phyloP scores from a whole-genome alignment of 768 basidiomycete genomes.

The Hydnum rufescens region DNA sequence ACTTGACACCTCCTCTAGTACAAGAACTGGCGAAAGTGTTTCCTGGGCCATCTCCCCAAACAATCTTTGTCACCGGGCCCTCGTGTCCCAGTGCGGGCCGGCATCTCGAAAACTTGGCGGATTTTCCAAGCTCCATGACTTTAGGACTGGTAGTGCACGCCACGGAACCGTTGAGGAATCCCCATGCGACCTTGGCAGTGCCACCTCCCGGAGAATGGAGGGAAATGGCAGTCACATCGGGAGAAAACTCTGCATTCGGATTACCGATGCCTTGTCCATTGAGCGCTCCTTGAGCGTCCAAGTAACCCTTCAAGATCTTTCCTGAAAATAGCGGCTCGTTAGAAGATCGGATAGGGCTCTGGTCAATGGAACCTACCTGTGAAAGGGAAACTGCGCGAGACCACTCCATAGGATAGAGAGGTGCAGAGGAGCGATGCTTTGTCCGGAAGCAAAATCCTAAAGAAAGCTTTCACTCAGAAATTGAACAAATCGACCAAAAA shows the following conservation, averaged over 20 bases:
- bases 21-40: constrained; percentile 31
- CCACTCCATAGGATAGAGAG: constrained; percentile 46
- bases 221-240: constrained; percentile 23
- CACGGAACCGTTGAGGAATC: constrained; percentile 47
- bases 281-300: constrained; percentile 41
- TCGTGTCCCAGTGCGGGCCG: too few relatives aligned
- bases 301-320: constrained; percentile 45
- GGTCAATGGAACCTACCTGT: constrained; percentile 22
- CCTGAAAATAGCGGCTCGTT: constrained; percentile 5
- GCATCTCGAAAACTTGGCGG: constrained; percentile 21
- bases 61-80: background rate
- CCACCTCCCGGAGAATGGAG: constrained; percentile 31
- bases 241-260: constrained; percentile 54
- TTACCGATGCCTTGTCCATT: constrained; percentile 46
- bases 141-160: constrained; percentile 35
- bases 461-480: background rate
- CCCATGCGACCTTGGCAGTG: constrained; percentile 54
- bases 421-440: constrained; percentile 33
- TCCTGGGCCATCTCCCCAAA: constrained; percentile 1
- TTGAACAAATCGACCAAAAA: background rate
- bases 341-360: background rate
- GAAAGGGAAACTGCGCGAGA: constrained; percentile 52
- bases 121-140: constrained; percentile 34
- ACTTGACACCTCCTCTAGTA: constrained; percentile 44
- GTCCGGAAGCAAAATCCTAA: constrained; percentile 30